phyloP scores from a whole-genome alignment of 2,329 filamentous ascomycete species.

The Exophiala xenobiotica region DNA sequence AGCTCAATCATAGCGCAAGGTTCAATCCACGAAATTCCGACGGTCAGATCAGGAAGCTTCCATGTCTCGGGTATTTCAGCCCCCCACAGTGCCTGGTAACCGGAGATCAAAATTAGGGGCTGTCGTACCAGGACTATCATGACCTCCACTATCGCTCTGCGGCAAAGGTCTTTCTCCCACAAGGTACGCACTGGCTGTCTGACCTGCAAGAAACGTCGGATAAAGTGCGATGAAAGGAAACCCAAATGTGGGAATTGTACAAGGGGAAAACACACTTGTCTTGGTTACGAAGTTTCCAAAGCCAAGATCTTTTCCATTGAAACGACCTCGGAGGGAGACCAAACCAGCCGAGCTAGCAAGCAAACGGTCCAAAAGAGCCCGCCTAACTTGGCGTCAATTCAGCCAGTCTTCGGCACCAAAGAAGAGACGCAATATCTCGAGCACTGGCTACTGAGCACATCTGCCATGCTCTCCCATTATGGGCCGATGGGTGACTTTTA shows the following conservation, averaged over 20 bases:
- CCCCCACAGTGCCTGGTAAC: too few species aligned
- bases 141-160: too few species aligned
- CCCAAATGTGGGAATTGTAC: constrained; percentile 36
- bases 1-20: too few species aligned
- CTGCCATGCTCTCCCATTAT: constrained; percentile 9
- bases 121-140: too few species aligned
- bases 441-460: constrained; percentile 5
- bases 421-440: constrained; percentile 9
- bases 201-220: constrained; percentile 41
- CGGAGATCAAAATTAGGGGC: too few species aligned
- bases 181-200: constrained; percentile 39
- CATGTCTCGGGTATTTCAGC: too few species aligned
- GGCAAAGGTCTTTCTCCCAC: constrained; percentile 9
- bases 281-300: constrained; percentile 30
- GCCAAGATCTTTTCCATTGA: not conserved
- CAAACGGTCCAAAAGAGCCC: too few species aligned
- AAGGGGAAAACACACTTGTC: constrained; percentile 36
- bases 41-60: too few species aligned
- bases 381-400: too few species aligned
- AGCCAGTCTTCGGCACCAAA: constrained; percentile 3
- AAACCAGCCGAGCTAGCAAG: not conserved
- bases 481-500: constrained; percentile 12
- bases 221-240: constrained; percentile 40
- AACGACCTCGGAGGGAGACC: not conserved
- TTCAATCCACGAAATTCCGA: too few species aligned